These are phyloP conservation scores for Zostera marina DNA, from an alignment of 116 monocot genomes.

Conservation along the genomic window DNA sequence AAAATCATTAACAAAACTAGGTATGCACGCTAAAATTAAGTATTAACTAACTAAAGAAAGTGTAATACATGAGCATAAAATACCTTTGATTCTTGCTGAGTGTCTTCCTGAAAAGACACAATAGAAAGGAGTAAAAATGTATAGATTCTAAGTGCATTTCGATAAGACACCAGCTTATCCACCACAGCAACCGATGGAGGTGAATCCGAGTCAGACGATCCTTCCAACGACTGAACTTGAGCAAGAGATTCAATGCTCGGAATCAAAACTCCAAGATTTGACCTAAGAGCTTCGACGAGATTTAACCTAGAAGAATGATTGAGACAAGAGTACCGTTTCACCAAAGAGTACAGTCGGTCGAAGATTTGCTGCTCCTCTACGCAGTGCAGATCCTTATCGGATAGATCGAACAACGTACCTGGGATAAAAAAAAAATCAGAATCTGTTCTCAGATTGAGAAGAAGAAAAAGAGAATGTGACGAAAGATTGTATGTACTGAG, in stretches of 20 bases:
- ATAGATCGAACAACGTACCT: conserved; percentile 82
- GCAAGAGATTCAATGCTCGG: conserved; percentile 70
- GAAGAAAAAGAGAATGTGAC: not conserved
- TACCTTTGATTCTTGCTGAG: conserved; percentile 2
- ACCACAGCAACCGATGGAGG: conserved; percentile 1
- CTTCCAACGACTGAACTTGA: conserved; percentile 11
- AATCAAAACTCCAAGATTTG: conserved; percentile 81
- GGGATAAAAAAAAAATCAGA: not conserved
- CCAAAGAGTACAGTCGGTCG: conserved; percentile 72
- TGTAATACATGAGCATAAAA: not conserved
- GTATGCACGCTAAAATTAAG: too few species aligned
- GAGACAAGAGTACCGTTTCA: conserved; percentile 38
- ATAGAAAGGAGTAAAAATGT: conserved; percentile 74
- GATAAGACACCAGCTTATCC: conserved; percentile 35
- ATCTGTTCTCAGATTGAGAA: not conserved
- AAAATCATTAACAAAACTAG: too few species aligned
- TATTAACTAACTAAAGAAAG: conserved; percentile 7
- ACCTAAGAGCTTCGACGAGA: conserved; percentile 80
- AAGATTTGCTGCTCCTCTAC: conserved; percentile 87
- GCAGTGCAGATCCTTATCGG: conserved; percentile 82
- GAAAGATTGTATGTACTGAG: too few species aligned
- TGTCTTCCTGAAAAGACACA: conserved; percentile 39
- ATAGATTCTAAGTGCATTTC: conserved; percentile 92
- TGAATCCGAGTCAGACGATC: not conserved
- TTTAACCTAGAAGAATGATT: conserved; percentile 36